Evolutionary conservation across 345 rosid species (phyloP), one percentile per base, ranked within the genome.

Genomic region (Euphorbia lathyris): DNA sequence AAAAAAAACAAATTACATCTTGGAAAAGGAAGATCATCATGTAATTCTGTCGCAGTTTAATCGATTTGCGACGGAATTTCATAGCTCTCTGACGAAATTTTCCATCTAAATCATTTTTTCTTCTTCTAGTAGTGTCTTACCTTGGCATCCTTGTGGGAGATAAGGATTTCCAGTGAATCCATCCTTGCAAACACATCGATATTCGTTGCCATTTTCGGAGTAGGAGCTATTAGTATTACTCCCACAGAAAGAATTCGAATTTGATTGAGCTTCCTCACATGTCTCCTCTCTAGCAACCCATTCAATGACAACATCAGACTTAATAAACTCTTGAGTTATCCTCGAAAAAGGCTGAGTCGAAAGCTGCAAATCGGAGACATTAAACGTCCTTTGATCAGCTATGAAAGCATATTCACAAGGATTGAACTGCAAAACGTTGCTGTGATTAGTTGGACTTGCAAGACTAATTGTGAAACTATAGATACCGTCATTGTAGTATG

Each of bases 91-190:
- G 7, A 34, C 7, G 38, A 34, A 34, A 34, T 34, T 34, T 3
- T 34, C 38, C 4, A 7, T 34, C 7, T 3, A 34, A 34, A 34
- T 34, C 3, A 34, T 34, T 2, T 17, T 13, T 3, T 34, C n/a
- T n/a, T n/a, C n/a, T 34, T 7, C 38, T 5, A 40, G 9, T 9
- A 22, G 2, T 19, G 23, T n/a, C 12, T 45, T 65, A 75, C 74
- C 74, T 58, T 75, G 74, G 62, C 74, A 70, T 7, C 71, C 67
- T 17, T 25, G 3, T 3, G 48, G 32, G 0, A 64, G 71, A 20
- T 75, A 69, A 9, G 63, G 78, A 58, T 75, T 70, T 58, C 78
- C 78, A 36, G 6, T 2, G 45, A 75, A 75, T 19, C 78, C 78
- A 3, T 9, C 4, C 0, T 34, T 34, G 70, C 74, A 70, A 9